Evolutionary conservation across 495 filamentous ascomycete genomes (phyloP), one percentile per base, ranked within the genome.

Genomic region (Annulohypoxylon moriforme): DNA sequence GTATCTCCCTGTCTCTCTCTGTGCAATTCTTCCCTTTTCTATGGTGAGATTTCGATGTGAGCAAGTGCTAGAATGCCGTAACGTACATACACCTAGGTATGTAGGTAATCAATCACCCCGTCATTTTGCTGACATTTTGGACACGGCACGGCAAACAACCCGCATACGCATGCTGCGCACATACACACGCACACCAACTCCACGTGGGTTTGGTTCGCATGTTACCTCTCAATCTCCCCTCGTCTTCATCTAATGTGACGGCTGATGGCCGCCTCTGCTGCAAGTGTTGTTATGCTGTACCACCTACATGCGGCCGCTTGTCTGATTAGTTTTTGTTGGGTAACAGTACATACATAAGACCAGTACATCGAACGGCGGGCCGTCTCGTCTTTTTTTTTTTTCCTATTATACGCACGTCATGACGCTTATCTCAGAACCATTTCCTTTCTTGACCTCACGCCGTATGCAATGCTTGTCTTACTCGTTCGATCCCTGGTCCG

Each of bases 351-450:
- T 67, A 68, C 46, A 53, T 53, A 68, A 55, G 57, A 62, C 10
- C 13, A 50, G 29, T 34, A 69, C 61, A 25, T 44, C 40, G 40
- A 44, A 60, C 20, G 1, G 14, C 58, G 22, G 38, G 14, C 38
- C 40, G 50, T 47, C 38, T 64, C 31, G n/a, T n/a, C n/a, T n/a
- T n/a, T n/a, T n/a, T 52, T 33, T 42, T 42, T 16, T 44, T 20
- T 20, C 20, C 40, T 20, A 44, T 18, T 20, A 6, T 56, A 72
- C 52, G 69, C 69, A 72, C 64, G 69, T 67, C 69, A 72, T 64
- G 64, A 47, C 38, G 69, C 71, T 73, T 73, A 73, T 69, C 61
- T 73, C 71, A 73, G 56, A 69, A 69, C 71, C 27, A 69, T 69
- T 73, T 69, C 70, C 70, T 68, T 73, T 73, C 70, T 69, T 53